Evolutionary conservation across 1,284 basidiomycete species (phyloP).

Genomic region (Uromyces viciae-fabae): DNA sequence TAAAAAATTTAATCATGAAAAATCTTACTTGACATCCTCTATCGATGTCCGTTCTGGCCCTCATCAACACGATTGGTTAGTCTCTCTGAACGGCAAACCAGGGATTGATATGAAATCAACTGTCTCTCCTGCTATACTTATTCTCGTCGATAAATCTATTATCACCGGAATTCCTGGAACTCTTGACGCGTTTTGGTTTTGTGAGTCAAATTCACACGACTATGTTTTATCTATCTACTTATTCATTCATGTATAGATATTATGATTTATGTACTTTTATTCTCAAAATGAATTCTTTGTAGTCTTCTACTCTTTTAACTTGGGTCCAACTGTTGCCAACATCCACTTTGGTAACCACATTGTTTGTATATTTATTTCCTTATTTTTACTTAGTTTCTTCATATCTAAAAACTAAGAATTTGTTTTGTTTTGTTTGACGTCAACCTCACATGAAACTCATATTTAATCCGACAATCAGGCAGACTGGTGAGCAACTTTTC

Average conservation of each 20-base stretch:
- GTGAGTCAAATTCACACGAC: background rate
- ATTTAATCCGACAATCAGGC: background rate
- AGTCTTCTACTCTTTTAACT: constrained; percentile 41
- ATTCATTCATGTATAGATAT: background rate
- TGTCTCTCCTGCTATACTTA: constrained; percentile 24
- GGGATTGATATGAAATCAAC: background rate
- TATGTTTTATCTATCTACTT: too few relatives aligned
- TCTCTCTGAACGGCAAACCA: constrained; percentile 14
- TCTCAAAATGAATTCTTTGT: background rate
- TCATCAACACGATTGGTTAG: constrained; percentile 12
- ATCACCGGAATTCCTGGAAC: constrained; percentile 28
- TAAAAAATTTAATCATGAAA: constrained; percentile 21
- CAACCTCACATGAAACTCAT: too few relatives aligned
- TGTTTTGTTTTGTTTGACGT: background rate
- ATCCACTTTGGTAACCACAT: constrained; percentile 41
- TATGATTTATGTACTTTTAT: background rate
- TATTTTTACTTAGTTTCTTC: too few relatives aligned
- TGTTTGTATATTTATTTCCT: background rate
- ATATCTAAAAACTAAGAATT: too few relatives aligned
- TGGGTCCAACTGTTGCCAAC: constrained; percentile 23
- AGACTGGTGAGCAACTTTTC: background rate
- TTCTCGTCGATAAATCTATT: constrained; percentile 35
- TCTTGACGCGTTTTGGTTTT: constrained; percentile 38
- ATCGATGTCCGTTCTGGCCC: background rate
- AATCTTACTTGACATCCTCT: constrained; percentile 11